These are phyloP conservation scores for Xylaria sp. DNA, from an alignment of 2,329 filamentous ascomycete genomes.

Conservation along the genomic window DNA sequence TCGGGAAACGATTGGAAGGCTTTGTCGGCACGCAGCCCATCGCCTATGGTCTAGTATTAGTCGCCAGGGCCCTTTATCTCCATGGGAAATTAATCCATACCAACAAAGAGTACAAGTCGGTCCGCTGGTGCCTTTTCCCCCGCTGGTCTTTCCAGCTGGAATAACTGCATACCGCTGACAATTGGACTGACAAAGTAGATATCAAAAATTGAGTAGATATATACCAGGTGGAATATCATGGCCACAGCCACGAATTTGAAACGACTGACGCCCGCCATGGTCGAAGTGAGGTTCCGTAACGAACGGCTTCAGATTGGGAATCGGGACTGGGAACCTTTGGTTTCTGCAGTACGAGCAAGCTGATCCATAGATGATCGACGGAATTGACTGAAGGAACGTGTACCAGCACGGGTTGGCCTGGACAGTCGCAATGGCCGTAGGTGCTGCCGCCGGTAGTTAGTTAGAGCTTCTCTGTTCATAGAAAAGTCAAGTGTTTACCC, in stretches of 20 bases:
- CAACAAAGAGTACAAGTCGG: slow-evolving; percentile 91
- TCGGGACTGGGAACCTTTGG: slow-evolving; percentile 11
- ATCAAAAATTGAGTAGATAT: slow-evolving; percentile 96
- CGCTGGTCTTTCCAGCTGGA: slow-evolving; percentile 71
- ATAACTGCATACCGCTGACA: slow-evolving; percentile 91
- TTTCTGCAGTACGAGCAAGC: background rate
- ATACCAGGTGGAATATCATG: slow-evolving; percentile 90
- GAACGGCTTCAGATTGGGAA: slow-evolving; percentile 22
- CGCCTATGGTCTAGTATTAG: slow-evolving; percentile 63
- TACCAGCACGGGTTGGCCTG: background rate
- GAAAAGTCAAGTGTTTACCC: background rate
- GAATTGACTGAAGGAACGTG: slow-evolving; percentile 21
- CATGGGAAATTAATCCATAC: slow-evolving; percentile 57
- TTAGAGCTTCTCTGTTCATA: slow-evolving; percentile 12
- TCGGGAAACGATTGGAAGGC: slow-evolving; percentile 94
- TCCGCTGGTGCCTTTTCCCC: slow-evolving; percentile 80
- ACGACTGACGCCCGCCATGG: slow-evolving; percentile 69
- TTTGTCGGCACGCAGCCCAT: slow-evolving; percentile 96
- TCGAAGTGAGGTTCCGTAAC: slow-evolving; percentile 16
- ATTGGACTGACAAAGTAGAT: slow-evolving; percentile 99
- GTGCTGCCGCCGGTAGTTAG: background rate
- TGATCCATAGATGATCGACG: slow-evolving; percentile 19
- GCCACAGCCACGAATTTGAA: slow-evolving; percentile 88
- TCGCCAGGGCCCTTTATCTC: background rate
- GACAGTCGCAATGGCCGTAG: slow-evolving; percentile 18